Evolutionary conservation across 495 filamentous ascomycete genomes (phyloP).

Genomic region (Hapsidospora chrysogenum): DNA sequence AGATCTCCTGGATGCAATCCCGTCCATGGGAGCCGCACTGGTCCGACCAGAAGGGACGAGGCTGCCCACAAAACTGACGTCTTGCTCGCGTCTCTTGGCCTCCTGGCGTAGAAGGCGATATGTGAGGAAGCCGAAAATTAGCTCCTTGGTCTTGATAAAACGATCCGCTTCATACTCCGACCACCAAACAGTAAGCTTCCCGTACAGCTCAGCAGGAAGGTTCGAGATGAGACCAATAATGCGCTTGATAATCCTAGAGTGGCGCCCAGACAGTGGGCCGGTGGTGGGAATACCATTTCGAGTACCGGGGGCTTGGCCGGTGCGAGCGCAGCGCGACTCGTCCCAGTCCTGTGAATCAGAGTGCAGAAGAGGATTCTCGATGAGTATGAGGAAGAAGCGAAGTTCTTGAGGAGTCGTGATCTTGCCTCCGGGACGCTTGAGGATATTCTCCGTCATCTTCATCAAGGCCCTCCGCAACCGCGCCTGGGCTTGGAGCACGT

Average conservation of each 20-base stretch:
- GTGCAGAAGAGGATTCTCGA: slow-evolving; percentile 67
- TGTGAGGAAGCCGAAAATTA: slow-evolving; percentile 66
- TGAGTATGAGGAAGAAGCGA: slow-evolving; percentile 67
- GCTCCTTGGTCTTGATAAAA: slow-evolving; percentile 57
- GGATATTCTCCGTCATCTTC: slow-evolving; percentile 65
- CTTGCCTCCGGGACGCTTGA: slow-evolving; percentile 69
- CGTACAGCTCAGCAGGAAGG: slow-evolving; percentile 58
- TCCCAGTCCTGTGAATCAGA: slow-evolving; percentile 20
- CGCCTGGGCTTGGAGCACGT: slow-evolving; percentile 47
- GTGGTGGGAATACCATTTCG: slow-evolving; percentile 1
- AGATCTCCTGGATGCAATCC: not conserved
- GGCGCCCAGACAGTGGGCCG: slow-evolving; percentile 29
- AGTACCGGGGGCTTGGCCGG: not conserved
- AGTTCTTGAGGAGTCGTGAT: slow-evolving; percentile 53
- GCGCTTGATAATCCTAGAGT: slow-evolving; percentile 77
- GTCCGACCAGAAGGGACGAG: slow-evolving; percentile 51
- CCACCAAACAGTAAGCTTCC: slow-evolving; percentile 74
- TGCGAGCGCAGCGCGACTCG: not conserved
- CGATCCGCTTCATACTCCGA: slow-evolving; percentile 50
- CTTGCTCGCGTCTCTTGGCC: slow-evolving; percentile 41
- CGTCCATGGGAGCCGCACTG: slow-evolving; percentile 24
- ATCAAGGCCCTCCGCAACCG: slow-evolving; percentile 55
- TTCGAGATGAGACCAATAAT: slow-evolving; percentile 70
- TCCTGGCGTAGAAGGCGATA: slow-evolving; percentile 64
- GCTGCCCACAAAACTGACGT: slow-evolving; percentile 38